Percentiles rank a stretch among this genome's conserved stretches.
Conservation (phyloP, 495 filamentous ascomycete species). For the Platismatia glauca region DNA sequence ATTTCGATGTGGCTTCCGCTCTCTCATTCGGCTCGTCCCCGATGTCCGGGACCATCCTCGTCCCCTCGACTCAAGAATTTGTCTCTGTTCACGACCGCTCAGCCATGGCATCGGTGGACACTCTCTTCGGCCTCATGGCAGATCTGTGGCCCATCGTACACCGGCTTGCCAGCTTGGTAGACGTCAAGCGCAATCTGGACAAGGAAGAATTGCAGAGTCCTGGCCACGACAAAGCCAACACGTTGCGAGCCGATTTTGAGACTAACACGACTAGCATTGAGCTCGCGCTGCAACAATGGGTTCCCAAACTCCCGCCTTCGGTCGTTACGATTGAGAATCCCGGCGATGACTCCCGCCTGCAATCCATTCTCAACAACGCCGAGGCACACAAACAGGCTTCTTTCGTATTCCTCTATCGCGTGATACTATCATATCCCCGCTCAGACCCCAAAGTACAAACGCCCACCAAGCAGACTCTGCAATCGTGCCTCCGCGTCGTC, state of each 20-base stretch:
- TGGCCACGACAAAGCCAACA: conserved; percentile 39
- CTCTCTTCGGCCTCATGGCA: conserved; percentile 52
- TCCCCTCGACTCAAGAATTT: conserved; percentile 33
- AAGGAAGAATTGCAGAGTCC: conserved; percentile 32
- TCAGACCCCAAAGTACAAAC: conserved; percentile 40
- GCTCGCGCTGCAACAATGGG: conserved; percentile 46
- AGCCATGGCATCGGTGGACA: conserved; percentile 44
- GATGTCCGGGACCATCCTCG: conserved; percentile 40
- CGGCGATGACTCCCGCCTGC: conserved; percentile 25
- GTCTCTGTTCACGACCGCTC: conserved; percentile 39
- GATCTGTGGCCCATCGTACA: conserved; percentile 57
- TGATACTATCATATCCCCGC: conserved; percentile 38
- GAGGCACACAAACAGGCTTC: conserved; percentile 54
- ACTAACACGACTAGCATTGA: conserved; percentile 48
- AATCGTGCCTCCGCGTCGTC: conserved; percentile 45
- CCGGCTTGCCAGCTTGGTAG: conserved; percentile 46
- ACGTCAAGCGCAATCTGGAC: conserved; percentile 42
- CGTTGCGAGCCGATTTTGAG: conserved; percentile 47
- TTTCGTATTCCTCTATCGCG: conserved; percentile 53
- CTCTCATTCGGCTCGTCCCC: conserved; percentile 53
- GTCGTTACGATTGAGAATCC: conserved; percentile 26
- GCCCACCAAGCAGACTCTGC: conserved; percentile 40
- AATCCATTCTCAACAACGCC: conserved; percentile 48
- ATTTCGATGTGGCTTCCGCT: conserved; percentile 56
- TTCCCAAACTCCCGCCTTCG: conserved; percentile 32